Evolutionary conservation across 2,329 filamentous ascomycete genomes (phyloP), one percentile per base, ranked within the genome.

Genomic region (Botrytis cinerea): DNA sequence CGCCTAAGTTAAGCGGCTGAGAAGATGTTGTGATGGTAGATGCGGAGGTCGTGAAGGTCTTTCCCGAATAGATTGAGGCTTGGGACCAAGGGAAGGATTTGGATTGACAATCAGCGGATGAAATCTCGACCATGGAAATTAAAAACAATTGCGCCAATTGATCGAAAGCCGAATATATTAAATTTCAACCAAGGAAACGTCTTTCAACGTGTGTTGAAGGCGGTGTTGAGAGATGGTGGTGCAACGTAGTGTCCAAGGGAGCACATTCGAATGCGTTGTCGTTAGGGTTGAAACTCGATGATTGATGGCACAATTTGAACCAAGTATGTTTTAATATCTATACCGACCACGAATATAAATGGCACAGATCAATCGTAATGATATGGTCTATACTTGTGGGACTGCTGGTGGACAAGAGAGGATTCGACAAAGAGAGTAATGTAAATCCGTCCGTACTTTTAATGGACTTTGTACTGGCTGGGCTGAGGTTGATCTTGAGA

Each of bases 211-310:
- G 25, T 51, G 60, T n/a, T 48, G n/a, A 54, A 66, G 32, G 60
- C 61, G 70, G 35, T 62, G 46, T 59, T 67, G 48, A 67, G 68
- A 60, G 71, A 51, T 51, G 43, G 64, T 51, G 60, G 71, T 73
- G 71, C 48, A 70, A 73, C 71, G 25, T 61, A 45, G 35, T 48
- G 63, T 25, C 60, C 63, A 48, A 51, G 63, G 71, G 35, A 60
- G 38, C 62, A 68, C 71, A 72, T 68, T 59, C 62, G 63, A 71
- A 70, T 68, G 71, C 54, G 71, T 59, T 73, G 71, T 72, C 71
- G 71, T 32, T 69, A 43, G 28, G 40, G 35, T 68, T 68, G 66
- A 68, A 57, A 57, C 35, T 68, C 48, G 66, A 57, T 40, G 64
- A 67, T 67, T 54, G 22, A 57, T 68, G 48, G 22, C 46, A 54